A percentile compares a stretch with the other conserved stretches of the same genome.
These are phyloP conservation scores for Triticum dicoccoides DNA, from an alignment of 176 grass and related monocot genomes.

Conservation along the genomic window DNA sequence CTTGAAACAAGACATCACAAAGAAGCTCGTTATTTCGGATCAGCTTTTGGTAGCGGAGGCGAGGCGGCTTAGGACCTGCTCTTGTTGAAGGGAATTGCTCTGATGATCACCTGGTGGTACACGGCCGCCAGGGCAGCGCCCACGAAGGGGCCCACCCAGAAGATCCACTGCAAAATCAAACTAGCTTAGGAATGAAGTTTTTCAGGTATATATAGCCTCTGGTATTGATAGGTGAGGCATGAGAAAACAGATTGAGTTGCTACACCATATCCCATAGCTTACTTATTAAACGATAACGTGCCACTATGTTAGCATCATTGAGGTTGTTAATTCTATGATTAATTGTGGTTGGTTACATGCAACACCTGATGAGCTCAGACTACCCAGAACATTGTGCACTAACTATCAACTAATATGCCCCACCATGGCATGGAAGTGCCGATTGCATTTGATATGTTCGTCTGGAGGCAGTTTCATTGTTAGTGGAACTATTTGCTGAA, in stretches of 20 bases:
- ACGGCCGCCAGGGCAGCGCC: slow-evolving; percentile 86
- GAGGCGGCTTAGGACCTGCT: slow-evolving; percentile 57
- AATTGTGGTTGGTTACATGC: not conserved
- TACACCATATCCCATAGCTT: too few species aligned
- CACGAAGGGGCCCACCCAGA: slow-evolving; percentile 95
- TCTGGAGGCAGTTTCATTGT: not conserved
- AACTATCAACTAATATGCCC: not conserved
- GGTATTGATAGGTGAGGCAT: too few species aligned
- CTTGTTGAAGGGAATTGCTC: slow-evolving; percentile 97
- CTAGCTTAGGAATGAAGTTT: too few species aligned
- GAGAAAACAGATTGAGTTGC: too few species aligned
- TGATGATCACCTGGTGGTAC: slow-evolving; percentile 98
- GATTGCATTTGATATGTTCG: not conserved
- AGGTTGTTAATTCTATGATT: not conserved
- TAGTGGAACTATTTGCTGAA: not conserved
- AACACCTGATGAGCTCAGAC: not conserved
- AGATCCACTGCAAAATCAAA: slow-evolving; percentile 73
- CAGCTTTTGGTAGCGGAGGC: not conserved
- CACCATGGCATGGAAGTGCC: not conserved
- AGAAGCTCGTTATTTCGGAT: not conserved
- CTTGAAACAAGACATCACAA: slow-evolving; percentile 18
- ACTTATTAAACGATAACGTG: not conserved
- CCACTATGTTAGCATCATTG: not conserved
- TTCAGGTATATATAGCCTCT: too few species aligned
- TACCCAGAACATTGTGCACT: not conserved